A percentile compares a stretch with the other conserved stretches of the same genome.
Conservation (phyloP, 345 rosid genomes). For the Camelina neglecta region DNA sequence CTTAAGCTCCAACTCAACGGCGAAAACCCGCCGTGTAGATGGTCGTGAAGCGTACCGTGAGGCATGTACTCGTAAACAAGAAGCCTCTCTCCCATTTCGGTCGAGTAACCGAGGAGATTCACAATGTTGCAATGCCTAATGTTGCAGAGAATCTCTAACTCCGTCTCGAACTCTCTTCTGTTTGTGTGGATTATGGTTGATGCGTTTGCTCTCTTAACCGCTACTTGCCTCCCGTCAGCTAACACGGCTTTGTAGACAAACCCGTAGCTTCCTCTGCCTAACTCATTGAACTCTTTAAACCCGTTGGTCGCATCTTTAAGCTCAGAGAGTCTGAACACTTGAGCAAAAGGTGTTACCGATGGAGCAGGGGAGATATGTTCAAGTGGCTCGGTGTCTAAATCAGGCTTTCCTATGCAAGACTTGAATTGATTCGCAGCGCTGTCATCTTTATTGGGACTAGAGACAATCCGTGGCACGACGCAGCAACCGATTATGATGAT, state of each 20-base stretch:
- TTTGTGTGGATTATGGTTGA: conserved; percentile 90
- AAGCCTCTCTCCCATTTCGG: conserved; percentile 88
- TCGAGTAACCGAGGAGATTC: conserved; percentile 82
- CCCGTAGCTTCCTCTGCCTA: conserved; percentile 90
- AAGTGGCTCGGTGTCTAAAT: conserved; percentile 50
- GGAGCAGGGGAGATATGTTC: conserved; percentile 48
- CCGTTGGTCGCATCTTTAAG: conserved; percentile 93
- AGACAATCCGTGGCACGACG: conserved; percentile 49
- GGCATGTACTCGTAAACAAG: conserved; percentile 90
- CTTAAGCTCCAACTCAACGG: conserved; percentile 75
- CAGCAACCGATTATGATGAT: conserved; percentile 58
- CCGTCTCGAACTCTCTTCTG: conserved; percentile 77
- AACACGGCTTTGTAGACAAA: conserved; percentile 87
- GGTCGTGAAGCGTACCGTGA: conserved; percentile 88
- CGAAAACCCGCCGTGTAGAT: conserved; percentile 77
- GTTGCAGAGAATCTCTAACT: conserved; percentile 75
- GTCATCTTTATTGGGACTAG: conserved; percentile 52
- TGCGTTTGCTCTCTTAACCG: conserved; percentile 92
- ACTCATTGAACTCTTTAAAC: conserved; percentile 91
- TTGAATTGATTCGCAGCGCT: conserved; percentile 50
- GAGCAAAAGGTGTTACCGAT: conserved; percentile 60
- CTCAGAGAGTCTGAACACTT: conserved; percentile 80
- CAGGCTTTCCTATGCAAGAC: conserved; percentile 66
- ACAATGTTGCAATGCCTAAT: conserved; percentile 80
- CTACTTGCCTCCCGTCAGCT: conserved; percentile 83